Evolutionary conservation across 805 yeast genomes (phyloP), one percentile per base, ranked within the genome.

Genomic region (Osmozyma mogii): DNA sequence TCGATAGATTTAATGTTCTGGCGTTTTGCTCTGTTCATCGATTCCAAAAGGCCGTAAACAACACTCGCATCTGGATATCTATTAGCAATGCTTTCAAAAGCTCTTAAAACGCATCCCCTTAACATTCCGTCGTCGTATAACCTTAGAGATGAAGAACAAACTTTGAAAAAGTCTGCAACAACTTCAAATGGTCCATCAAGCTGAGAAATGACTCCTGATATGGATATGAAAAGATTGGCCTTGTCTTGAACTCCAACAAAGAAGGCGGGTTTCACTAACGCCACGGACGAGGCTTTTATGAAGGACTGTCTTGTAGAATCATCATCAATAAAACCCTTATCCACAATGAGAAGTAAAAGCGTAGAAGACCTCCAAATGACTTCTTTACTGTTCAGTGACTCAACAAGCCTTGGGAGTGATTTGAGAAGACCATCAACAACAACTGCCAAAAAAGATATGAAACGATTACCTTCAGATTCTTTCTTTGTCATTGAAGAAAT

Each of bases 81-180:
- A 2, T 45, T 48, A 12, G 87, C 84, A 29, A 89, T 62, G 13
- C 72, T 69, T 2, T 45, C 43, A 39, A 84, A 78, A 3, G 85
- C 70, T 2, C 56, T 52, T n/a, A 78, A 72, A 21, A 89, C 61
- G 3, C 71, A 68, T 9, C 54, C 56, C 33, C 97, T 70, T 34
- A 82, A 63, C n/a, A 69, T 66, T 21, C 71, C 64, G 29, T 82
- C 88, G 9, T 65, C 52, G 38, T 72, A 76, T 10, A 60, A 47
- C 38, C 72, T 67, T 53, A 83, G 75, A n/a, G 80, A 59, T 33
- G 68, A 69, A 1, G 85, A 65, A 24, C 74, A 54, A 1, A 64
- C 60, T 10, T 56, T 57, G 46, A 71, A 83, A 12, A 74, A 52
- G 8, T 63, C 57, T 28, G 56, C 45, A 10, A 80, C 58, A 7